Evolutionary conservation across 2,329 filamentous ascomycete species (phyloP).

Genomic region (Hawksworthiomyces lignivorus): DNA sequence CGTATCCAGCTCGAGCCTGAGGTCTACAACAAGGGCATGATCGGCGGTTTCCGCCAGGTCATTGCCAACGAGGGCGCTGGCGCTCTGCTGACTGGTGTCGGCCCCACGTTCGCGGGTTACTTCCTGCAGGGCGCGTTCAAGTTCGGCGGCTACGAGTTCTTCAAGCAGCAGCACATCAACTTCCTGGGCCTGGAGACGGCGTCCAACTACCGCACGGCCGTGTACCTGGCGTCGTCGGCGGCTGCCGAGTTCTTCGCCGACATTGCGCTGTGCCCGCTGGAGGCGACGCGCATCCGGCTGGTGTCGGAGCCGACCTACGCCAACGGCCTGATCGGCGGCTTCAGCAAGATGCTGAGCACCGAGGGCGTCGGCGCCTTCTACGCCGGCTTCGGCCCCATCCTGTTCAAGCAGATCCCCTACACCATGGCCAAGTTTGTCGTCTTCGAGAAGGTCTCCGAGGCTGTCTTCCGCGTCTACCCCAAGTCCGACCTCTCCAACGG

Average conservation of each 20-base stretch:
- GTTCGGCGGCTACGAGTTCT: slow-evolving; percentile 82
- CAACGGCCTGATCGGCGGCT: slow-evolving; percentile 62
- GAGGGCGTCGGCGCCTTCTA: slow-evolving; percentile 76
- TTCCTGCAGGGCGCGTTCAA: slow-evolving; percentile 83
- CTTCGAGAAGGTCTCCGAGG: slow-evolving; percentile 72
- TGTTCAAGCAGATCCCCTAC: slow-evolving; percentile 78
- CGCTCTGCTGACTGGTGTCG: slow-evolving; percentile 69
- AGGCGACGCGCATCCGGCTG: slow-evolving; percentile 79
- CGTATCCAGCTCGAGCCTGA: slow-evolving; percentile 76
- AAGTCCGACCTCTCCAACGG: slow-evolving; percentile 56
- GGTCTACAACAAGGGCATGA: slow-evolving; percentile 73
- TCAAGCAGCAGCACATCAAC: slow-evolving; percentile 79
- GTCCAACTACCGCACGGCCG: slow-evolving; percentile 61
- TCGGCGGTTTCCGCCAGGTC: slow-evolving; percentile 72
- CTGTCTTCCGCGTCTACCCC: slow-evolving; percentile 56
- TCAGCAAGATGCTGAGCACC: slow-evolving; percentile 64
- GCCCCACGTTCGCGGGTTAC: slow-evolving; percentile 72
- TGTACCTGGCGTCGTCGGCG: slow-evolving; percentile 60
- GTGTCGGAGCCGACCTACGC: slow-evolving; percentile 73
- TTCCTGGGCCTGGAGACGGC: slow-evolving; percentile 62
- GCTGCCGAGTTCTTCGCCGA: slow-evolving; percentile 56
- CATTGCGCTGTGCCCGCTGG: slow-evolving; percentile 72
- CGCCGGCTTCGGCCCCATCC: slow-evolving; percentile 71
- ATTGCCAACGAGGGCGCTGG: slow-evolving; percentile 66
- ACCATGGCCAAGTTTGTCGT: slow-evolving; percentile 87